Conservation (phyloP, 2,329 filamentous ascomycete species). For the Exophiala sp. region DNA sequence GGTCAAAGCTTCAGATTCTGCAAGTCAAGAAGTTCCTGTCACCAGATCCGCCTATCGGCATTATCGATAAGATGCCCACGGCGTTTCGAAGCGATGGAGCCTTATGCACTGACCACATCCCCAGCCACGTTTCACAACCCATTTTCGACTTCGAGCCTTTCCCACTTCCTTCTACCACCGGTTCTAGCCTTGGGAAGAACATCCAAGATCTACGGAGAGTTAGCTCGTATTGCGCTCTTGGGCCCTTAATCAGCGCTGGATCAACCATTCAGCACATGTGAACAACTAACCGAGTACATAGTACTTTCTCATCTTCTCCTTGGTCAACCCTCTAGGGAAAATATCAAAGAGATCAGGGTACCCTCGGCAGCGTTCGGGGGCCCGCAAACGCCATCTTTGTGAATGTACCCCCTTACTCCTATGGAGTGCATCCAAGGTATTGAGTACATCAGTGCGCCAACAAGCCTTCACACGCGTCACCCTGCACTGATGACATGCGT, state of each 20-base stretch:
- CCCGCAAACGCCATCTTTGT: no score
- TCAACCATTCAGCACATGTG: slow-evolving; percentile 4
- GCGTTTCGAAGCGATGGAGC: no score
- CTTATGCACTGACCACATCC: no score
- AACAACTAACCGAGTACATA: not conserved
- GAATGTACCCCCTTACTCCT: slow-evolving; percentile 4
- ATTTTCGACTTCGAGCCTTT: not conserved
- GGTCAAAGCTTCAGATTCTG: no score
- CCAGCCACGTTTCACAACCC: no score
- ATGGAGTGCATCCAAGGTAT: not conserved
- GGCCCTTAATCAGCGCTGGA: slow-evolving; percentile 11
- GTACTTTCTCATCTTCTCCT: not conserved
- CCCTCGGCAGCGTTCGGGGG: no score
- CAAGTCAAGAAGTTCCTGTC: no score
- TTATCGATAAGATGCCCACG: no score
- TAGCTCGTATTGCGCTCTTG: not conserved
- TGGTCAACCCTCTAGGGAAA: not conserved
- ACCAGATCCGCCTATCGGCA: no score
- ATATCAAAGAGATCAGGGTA: not conserved
- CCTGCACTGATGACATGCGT: not conserved
- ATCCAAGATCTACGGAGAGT: not conserved
- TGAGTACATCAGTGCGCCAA: not conserved
- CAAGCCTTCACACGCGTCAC: not conserved
- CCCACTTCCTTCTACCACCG: slow-evolving; percentile 1
- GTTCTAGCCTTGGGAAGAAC: not conserved